Evolutionary conservation across 2,329 filamentous ascomycete species (phyloP), one percentile per base, ranked within the genome.

Genomic region (Fusarium neocosmosporiellum): DNA sequence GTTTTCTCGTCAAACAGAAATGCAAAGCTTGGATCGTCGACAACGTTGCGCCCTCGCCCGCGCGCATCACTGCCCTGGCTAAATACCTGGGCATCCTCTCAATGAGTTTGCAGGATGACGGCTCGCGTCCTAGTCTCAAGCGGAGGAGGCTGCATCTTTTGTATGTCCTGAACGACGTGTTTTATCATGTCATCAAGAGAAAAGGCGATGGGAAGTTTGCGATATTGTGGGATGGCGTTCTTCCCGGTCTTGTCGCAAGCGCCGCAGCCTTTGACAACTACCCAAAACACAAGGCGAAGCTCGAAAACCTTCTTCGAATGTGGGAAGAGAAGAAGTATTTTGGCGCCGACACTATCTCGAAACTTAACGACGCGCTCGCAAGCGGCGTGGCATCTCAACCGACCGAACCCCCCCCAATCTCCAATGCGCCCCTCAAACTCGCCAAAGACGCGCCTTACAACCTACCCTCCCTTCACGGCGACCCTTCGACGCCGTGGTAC

Each of bases 1-100:
- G 69, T 61, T 69, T 74, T 68, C 74, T 69, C 72, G 67, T 81
- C 75, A 75, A 66, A 84, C 89, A 97, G 95, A 93, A 90, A 87
- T 95, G 93, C 88, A 97, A 95, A 88, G 87, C 89, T 83, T 97
- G 94, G 94, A 92, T 96, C 78, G 83, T 95, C 79, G 88, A 88
- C 77, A 89, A 94, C 84, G 86, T 96, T 79, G 86, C 89, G 76
- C 87, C 88, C 66, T 96, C 94, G 67, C 81, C 88, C 65, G 85
- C 88, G 74, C 91, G 94, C 76, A 88, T 90, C 73, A 84, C 86
- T 66, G 89, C 91, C 46, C 84, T 97, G 74, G 93, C 90, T 75
- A 95, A 94, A 83, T 97, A 94, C 82, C 84, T 97, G 71, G 87
- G 88, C 69, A 90, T 92, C 55, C 84, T 96, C 67, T 88, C 92